Evolutionary conservation across 202 grass and related monocot species (phyloP), one percentile per base, ranked within the genome.

Genomic region (Schoenoplectus tabernaemontani): DNA sequence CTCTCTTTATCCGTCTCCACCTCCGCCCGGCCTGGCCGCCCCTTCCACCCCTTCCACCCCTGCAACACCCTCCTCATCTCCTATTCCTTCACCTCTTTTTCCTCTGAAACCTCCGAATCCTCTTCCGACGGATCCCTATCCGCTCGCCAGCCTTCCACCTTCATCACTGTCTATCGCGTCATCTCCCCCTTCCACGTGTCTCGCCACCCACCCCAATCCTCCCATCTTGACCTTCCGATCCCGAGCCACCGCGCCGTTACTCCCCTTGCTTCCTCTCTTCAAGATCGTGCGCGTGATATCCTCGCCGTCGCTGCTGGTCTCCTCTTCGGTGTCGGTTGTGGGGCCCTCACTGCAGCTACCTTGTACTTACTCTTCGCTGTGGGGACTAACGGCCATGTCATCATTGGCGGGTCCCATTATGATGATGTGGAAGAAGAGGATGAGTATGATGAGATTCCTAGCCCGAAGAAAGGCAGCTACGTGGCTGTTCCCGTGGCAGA

Each of bases 301-400:
- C 78, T 97, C 51, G 89, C 91, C 9, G 81, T 92, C 0, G 58
- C 90, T 63, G 38, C 88, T 13, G 86, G 84, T 9, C 82, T 97
- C 74, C 87, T 97, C 65, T 92, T 96, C 37, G 90, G 88, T 39
- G 47, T 96, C 72, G 86, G 86, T 69, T 96, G 90, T 61, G 88
- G 88, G 11, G 88, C 88, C 60, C 86, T 93, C 60, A 90, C 89
- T 44, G 87, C 87, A 15, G 94, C 91, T 2, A 88, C 86, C 46
- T 66, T 90, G 84, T 94, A 90, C 80, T 82, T 92, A 67, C 63
- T 91, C 16, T 90, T 89, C 72, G 88, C 86, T 75, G 53, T 87
- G 23, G 78, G 28, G 50, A 62, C 86, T 30, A 88, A 78, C 78
- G 70, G 89, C 74, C 71, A 87, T 77, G 81, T 74, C 20, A 38